Evolutionary conservation across 2,329 filamentous ascomycete genomes (phyloP).

Genomic region (Colletotrichum liaoningense): DNA sequence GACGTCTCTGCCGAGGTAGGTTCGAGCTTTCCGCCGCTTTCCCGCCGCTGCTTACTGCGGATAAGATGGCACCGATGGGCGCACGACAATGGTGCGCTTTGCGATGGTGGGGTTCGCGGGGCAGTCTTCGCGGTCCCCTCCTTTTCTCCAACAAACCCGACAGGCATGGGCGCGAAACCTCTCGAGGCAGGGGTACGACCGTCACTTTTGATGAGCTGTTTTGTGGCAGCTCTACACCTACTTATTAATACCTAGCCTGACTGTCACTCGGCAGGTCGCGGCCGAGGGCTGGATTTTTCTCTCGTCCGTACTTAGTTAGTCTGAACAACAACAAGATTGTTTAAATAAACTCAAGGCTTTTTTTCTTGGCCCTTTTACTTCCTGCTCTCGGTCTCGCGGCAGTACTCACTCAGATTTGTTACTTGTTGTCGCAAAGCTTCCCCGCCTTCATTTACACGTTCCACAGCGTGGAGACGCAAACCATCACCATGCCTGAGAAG

Average conservation of each 20-base stretch:
- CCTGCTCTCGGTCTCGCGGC: background rate
- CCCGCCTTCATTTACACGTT: conserved; percentile 22
- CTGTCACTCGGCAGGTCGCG: conserved; percentile 25
- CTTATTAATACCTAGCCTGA: background rate
- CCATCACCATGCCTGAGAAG: conserved; percentile 72
- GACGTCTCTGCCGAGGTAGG: background rate
- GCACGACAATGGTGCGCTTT: conserved; percentile 19
- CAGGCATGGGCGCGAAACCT: background rate
- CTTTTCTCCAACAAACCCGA: background rate
- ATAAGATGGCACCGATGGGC: conserved; percentile 4
- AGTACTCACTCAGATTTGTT: background rate
- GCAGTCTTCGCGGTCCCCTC: conserved; percentile 20
- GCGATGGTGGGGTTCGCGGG: conserved; percentile 33
- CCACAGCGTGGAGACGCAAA: background rate
- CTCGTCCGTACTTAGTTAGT: conserved; percentile 16
- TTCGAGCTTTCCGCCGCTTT: conserved; percentile 20
- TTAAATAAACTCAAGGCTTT: conserved; percentile 21
- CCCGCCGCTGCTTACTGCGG: conserved; percentile 20
- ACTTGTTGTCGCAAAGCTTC: conserved; percentile 8
- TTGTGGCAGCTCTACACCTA: conserved; percentile 23
- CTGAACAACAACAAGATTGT: conserved; percentile 10
- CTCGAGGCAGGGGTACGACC: conserved; percentile 24
- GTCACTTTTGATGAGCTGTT: conserved; percentile 33
- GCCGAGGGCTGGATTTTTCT: conserved; percentile 14
- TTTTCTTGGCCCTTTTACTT: background rate